Evolutionary conservation across 352 stramenopile genomes (phyloP), one percentile per base, ranked within the genome.

Genomic region (Globisporangium recalcitrans): DNA sequence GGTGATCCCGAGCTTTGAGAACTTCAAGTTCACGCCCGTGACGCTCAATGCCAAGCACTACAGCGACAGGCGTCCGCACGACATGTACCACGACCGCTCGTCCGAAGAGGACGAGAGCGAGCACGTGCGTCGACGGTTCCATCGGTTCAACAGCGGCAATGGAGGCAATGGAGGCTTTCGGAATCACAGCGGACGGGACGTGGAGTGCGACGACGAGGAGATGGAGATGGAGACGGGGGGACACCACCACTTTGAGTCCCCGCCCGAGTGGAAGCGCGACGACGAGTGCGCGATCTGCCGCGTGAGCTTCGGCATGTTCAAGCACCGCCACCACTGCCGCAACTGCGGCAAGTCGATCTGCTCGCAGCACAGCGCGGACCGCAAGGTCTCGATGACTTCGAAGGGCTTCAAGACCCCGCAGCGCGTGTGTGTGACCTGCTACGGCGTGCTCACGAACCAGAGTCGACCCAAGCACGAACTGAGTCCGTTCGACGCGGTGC

Each of bases 331-430:
- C 63, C 84, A 93, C 70, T 93, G 84, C 68, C 82, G 84, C 26
- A 91, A 91, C 67, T 93, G 84, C 55, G 84, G 84, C 27, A 87
- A 91, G 46, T 90, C 79, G 29, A 90, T 93, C 60, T 93, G 84
- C 70, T 86, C 77, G 34, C 78, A 90, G 40, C 85, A 94, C 64
- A 91, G 80, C 59, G 82, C 84, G 6, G 84, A 90, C 58, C 90
- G 89, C 68, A 93, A 93, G 62, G 75, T 91, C 46, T 57, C 68
- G 14, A 89, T 93, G 70, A 63, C 73, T 26, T 58, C 71, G 14
- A 90, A 90, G 56, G 85, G 85, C 0, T 93, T 91, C 67, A 80
- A 79, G 14, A 87, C 80, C 0, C 85, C 85, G 19, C 85, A 93
- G 65, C 82, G 85, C 22, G 82, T 90, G 14, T 93, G 85, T 58